A percentile compares a stretch with the other conserved stretches of the same genome.
These are phyloP conservation scores for Aureobasidium sp. DNA, from an alignment of 2,329 filamentous ascomycete genomes.

Conservation along the genomic window DNA sequence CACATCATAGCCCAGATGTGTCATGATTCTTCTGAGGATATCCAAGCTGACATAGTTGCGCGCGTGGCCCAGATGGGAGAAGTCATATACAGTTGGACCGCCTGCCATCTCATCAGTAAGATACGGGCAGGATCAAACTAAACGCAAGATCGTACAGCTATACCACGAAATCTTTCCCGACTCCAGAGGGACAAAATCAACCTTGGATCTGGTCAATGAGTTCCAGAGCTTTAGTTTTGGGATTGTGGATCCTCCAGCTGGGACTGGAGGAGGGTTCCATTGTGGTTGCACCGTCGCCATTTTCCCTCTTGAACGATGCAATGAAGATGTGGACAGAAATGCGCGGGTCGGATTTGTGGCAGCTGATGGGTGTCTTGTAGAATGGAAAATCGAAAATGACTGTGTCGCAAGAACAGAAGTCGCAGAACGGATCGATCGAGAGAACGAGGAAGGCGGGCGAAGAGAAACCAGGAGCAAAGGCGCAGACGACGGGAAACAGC, in stretches of 20 bases:
- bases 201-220: slow-evolving; percentile 67
- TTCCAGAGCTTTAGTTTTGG: slow-evolving; percentile 64
- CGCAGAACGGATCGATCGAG: background rate
- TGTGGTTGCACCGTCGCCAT: slow-evolving; percentile 20
- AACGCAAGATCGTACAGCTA: slow-evolving; percentile 50
- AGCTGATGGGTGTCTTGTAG: background rate
- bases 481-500: slow-evolving; percentile 1
- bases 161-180: slow-evolving; percentile 74
- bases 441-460: background rate
- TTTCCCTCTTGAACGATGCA: slow-evolving; percentile 17
- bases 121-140: background rate
- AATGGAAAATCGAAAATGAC: background rate
- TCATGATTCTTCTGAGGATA: slow-evolving; percentile 74
- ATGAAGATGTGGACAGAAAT: slow-evolving; percentile 15
- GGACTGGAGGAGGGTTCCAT: slow-evolving; percentile 31
- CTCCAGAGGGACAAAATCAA: slow-evolving; percentile 67
- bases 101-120: background rate
- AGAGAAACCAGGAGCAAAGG: background rate
- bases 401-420: background rate
- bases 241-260: slow-evolving; percentile 37
- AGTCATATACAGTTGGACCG: slow-evolving; percentile 1
- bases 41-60: slow-evolving; percentile 88
- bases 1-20: slow-evolving; percentile 75
- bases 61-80: background rate
- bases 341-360: slow-evolving; percentile 2